Evolutionary conservation across 2,329 filamentous ascomycete genomes (phyloP).

Genomic region (Diaporthe destruens): DNA sequence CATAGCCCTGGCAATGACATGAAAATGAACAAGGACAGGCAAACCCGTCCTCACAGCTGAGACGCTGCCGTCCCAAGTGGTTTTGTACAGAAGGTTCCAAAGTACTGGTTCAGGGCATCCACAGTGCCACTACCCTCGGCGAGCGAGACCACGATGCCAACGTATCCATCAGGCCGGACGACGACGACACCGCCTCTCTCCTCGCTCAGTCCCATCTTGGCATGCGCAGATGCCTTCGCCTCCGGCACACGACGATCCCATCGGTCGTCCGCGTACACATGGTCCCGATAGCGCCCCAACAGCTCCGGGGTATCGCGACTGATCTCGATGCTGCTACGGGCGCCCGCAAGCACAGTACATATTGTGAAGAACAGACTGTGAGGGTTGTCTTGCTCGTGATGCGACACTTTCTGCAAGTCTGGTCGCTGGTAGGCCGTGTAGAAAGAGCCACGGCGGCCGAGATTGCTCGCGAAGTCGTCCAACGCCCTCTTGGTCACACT

Average conservation of each 20-base stretch:
- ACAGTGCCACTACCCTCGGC: slow-evolving; percentile 83
- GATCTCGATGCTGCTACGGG: slow-evolving; percentile 79
- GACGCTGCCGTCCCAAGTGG: slow-evolving; percentile 57
- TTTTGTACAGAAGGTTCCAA: slow-evolving; percentile 78
- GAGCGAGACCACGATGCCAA: slow-evolving; percentile 80
- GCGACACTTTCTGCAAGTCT: slow-evolving; percentile 73
- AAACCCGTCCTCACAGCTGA: slow-evolving; percentile 51
- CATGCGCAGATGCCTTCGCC: slow-evolving; percentile 81
- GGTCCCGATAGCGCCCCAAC: slow-evolving; percentile 81
- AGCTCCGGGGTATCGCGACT: slow-evolving; percentile 75
- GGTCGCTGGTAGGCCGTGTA: slow-evolving; percentile 73
- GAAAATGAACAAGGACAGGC: neutral
- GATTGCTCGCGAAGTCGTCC: slow-evolving; percentile 74
- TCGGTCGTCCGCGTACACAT: slow-evolving; percentile 88
- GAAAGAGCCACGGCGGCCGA: slow-evolving; percentile 78
- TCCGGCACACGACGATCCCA: slow-evolving; percentile 78
- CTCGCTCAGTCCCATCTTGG: slow-evolving; percentile 85
- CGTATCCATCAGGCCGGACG: slow-evolving; percentile 88
- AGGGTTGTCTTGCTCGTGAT: slow-evolving; percentile 87
- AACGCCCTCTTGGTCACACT: slow-evolving; percentile 72
- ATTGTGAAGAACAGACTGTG: slow-evolving; percentile 87
- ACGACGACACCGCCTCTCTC: slow-evolving; percentile 84
- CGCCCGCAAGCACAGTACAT: slow-evolving; percentile 79
- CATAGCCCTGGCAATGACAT: neutral
- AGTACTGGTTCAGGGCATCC: slow-evolving; percentile 87